phyloP scores from a whole-genome alignment of 306 rosid species.

The Cotoneaster glaucophyllus region DNA sequence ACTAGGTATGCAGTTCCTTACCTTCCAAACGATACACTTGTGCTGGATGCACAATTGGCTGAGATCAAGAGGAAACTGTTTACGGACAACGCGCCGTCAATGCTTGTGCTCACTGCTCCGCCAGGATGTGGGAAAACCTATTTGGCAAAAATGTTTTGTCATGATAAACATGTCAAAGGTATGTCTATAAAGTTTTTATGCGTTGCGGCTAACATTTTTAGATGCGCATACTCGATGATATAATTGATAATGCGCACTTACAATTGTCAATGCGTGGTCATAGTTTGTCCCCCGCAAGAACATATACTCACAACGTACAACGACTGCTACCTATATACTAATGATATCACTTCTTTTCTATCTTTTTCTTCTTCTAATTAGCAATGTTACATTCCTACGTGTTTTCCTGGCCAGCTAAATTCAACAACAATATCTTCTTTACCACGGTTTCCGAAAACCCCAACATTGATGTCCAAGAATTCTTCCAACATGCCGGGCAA shows the following conservation, averaged over 20 bases:
- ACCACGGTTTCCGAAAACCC: not conserved
- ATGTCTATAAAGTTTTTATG: not conserved
- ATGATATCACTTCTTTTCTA: not conserved
- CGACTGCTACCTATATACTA: too few relatives aligned
- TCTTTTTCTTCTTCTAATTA: not conserved
- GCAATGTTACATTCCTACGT: not conserved
- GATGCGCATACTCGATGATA: too few relatives aligned
- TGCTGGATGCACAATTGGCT: slow-evolving; percentile 35
- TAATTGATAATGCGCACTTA: too few relatives aligned
- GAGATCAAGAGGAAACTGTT: slow-evolving; percentile 38
- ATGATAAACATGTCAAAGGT: slow-evolving; percentile 43
- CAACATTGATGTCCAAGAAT: slow-evolving; percentile 11
- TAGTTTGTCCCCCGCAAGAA: too few relatives aligned
- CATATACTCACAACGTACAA: too few relatives aligned
- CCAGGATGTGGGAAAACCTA: slow-evolving; percentile 54
- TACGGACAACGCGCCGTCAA: not conserved
- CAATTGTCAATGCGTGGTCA: too few relatives aligned
- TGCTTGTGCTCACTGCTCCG: slow-evolving; percentile 35
- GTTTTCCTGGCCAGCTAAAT: slow-evolving; percentile 26
- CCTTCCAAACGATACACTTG: slow-evolving; percentile 26
- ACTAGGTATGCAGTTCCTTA: slow-evolving; percentile 26
- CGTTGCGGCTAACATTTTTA: not conserved
- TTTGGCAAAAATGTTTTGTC: slow-evolving; percentile 33
- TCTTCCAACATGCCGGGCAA: slow-evolving; percentile 2
- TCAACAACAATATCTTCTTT: slow-evolving; percentile 19